Conservation (phyloP, 1,284 basidiomycete species). For the Schizophyllum commune region DNA sequence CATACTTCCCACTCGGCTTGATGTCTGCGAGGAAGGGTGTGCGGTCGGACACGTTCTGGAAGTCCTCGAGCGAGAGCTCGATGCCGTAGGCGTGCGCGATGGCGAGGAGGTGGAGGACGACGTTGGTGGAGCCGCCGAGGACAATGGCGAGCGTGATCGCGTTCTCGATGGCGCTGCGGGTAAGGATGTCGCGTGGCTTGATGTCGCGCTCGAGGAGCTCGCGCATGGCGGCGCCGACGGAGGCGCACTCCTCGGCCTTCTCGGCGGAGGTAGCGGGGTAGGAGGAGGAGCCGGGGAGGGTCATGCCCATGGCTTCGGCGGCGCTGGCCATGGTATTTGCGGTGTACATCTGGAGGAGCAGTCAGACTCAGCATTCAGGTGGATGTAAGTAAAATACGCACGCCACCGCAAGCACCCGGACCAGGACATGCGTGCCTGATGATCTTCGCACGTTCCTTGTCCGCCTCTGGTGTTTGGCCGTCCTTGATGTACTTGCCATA, state of each 20-base stretch:
- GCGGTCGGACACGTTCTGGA: slow-evolving; percentile 79
- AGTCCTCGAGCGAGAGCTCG: slow-evolving; percentile 77
- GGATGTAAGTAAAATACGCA: slow-evolving; percentile 31
- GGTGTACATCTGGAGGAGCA: slow-evolving; percentile 73
- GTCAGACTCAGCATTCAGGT: slow-evolving; percentile 15
- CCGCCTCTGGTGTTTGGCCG: slow-evolving; percentile 78
- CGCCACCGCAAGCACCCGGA: slow-evolving; percentile 92
- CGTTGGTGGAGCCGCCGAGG: slow-evolving; percentile 90
- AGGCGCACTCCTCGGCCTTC: slow-evolving; percentile 78
- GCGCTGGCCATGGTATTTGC: slow-evolving; percentile 96
- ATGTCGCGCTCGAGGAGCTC: slow-evolving; percentile 89
- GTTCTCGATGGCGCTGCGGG: slow-evolving; percentile 90
- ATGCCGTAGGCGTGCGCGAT: slow-evolving; percentile 87
- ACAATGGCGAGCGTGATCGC: slow-evolving; percentile 95
- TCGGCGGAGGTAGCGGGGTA: slow-evolving; percentile 90
- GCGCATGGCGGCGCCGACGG: slow-evolving; percentile 74
- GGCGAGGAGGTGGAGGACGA: slow-evolving; percentile 86
- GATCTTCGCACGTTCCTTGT: slow-evolving; percentile 75
- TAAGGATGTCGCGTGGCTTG: slow-evolving; percentile 94
- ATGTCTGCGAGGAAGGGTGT: slow-evolving; percentile 86
- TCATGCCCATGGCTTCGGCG: slow-evolving; percentile 89
- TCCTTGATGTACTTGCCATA: slow-evolving; percentile 91
- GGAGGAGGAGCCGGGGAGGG: slow-evolving; percentile 92
- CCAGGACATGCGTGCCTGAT: slow-evolving; percentile 92
- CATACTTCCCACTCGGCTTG: slow-evolving; percentile 87